Percentiles rank a stretch among this genome's conserved stretches.
Conservation (phyloP, 2,329 filamentous ascomycete genomes). For the Scleromitrula shiraiana region DNA sequence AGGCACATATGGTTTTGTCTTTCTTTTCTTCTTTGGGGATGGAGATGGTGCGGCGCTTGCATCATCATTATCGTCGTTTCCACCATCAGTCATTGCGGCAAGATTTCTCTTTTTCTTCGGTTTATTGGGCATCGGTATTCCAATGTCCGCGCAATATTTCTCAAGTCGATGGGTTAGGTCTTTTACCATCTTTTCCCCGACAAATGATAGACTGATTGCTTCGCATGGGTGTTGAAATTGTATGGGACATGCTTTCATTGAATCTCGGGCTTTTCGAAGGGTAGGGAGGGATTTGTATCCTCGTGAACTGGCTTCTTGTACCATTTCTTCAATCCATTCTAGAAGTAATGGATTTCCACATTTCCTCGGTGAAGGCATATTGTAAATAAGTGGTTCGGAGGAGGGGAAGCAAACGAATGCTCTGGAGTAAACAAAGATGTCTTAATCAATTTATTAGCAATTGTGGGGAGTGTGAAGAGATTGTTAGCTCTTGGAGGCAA, state of each 20-base stretch:
- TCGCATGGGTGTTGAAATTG: constrained; percentile 58
- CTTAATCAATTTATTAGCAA: too few relatives aligned
- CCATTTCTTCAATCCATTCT: constrained; percentile 70
- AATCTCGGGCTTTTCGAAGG: constrained; percentile 56
- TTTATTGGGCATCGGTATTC: constrained; percentile 57
- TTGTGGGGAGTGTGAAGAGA: too few relatives aligned
- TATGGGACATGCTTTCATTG: constrained; percentile 67
- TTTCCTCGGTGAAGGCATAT: constrained; percentile 9
- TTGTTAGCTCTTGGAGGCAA: too few relatives aligned
- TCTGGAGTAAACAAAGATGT: too few relatives aligned
- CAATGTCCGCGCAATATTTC: constrained; percentile 57
- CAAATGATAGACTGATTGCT: constrained; percentile 63
- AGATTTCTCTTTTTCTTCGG: constrained; percentile 32
- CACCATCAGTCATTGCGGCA: not conserved
- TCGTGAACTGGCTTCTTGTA: constrained; percentile 61
- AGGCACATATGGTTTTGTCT: constrained; percentile 63
- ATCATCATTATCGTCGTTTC: not conserved
- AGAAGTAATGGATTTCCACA: constrained; percentile 59
- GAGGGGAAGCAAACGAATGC: not conserved
- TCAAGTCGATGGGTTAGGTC: constrained; percentile 55
- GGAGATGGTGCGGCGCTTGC: constrained; percentile 13
- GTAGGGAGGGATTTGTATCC: constrained; percentile 48
- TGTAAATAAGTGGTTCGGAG: not conserved
- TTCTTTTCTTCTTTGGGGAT: constrained; percentile 47
- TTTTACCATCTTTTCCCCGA: constrained; percentile 64